Percentiles rank a stretch among this genome's conserved stretches.
These are phyloP conservation scores for Hymenochaete sp. DNA, from an alignment of 1,284 basidiomycete genomes.

Conservation along the genomic window DNA sequence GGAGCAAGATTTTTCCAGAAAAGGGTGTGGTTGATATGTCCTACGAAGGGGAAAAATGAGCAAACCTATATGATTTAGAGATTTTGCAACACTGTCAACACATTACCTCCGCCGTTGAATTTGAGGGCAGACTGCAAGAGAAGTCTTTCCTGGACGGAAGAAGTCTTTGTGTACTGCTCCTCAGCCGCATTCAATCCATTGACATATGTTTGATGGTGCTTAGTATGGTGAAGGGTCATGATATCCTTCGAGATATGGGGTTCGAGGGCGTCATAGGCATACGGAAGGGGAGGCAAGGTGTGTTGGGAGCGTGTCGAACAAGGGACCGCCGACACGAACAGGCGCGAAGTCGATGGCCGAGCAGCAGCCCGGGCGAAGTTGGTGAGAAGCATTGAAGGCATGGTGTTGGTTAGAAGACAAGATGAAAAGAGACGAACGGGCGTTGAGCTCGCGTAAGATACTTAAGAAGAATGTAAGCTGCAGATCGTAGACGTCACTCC, in stretches of 20 bases:
- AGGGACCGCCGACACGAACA: constrained; percentile 7
- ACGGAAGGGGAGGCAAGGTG: constrained; percentile 83
- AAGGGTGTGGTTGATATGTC: constrained; percentile 86
- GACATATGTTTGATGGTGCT: constrained; percentile 94
- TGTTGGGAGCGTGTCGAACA: constrained; percentile 35
- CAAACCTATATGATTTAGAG: not conserved
- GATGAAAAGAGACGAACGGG: no score
- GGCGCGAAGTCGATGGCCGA: constrained; percentile 5
- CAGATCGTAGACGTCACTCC: no score
- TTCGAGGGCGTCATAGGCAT: constrained; percentile 82
- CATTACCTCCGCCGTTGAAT: constrained; percentile 85
- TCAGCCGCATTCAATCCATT: constrained; percentile 89
- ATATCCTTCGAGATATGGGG: constrained; percentile 74
- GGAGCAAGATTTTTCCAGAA: constrained; percentile 97
- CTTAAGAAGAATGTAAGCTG: no score
- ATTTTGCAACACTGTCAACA: constrained; percentile 11
- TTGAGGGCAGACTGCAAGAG: constrained; percentile 79
- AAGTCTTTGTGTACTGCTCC: constrained; percentile 64
- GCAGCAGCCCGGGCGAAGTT: constrained; percentile 9
- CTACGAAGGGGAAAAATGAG: constrained; percentile 29
- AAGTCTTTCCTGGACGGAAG: constrained; percentile 73
- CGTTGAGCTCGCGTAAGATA: no score
- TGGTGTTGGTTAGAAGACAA: constrained; percentile 8
- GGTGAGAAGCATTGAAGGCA: constrained; percentile 11
- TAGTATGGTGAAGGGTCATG: constrained; percentile 91